Conservation (phyloP, 768 basidiomycete species). For the Russula virescens region DNA sequence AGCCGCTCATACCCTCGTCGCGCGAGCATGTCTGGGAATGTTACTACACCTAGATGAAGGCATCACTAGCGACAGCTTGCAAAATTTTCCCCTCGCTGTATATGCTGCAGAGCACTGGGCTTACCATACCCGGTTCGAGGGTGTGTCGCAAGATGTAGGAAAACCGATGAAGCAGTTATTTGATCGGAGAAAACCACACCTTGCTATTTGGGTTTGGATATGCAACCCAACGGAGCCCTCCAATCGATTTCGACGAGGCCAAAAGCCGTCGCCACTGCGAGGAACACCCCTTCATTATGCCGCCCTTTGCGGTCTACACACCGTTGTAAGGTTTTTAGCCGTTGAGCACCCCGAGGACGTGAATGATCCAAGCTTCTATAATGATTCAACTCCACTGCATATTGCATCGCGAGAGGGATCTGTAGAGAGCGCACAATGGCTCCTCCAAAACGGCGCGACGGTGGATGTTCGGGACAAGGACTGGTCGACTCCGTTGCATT, state of each 20-base stretch:
- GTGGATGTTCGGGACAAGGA: too few species aligned
- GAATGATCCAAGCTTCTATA: not conserved
- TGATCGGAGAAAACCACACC: not conserved
- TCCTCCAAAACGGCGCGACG: too few species aligned
- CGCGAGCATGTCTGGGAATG: not conserved
- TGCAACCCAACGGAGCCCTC: not conserved
- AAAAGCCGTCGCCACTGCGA: not conserved
- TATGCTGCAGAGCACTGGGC: not conserved
- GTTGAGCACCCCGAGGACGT: not conserved
- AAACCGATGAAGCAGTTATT: not conserved
- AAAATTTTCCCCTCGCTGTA: not conserved
- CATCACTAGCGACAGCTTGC: not conserved
- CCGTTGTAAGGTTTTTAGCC: not conserved
- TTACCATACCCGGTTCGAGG: not conserved
- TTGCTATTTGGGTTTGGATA: not conserved
- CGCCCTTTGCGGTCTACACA: not conserved
- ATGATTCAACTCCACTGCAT: not conserved
- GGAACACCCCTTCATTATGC: not conserved
- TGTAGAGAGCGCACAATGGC: not conserved
- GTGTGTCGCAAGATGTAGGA: not conserved
- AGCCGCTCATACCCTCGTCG: not conserved
- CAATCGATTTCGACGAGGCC: not conserved
- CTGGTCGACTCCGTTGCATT: too few species aligned
- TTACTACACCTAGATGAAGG: not conserved
- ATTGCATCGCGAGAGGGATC: not conserved